A percentile compares a stretch with the other conserved stretches of the same genome.
Evolutionary conservation across 495 filamentous ascomycete genomes (phyloP).

Genomic region (Talaromyces nanjingensis): DNA sequence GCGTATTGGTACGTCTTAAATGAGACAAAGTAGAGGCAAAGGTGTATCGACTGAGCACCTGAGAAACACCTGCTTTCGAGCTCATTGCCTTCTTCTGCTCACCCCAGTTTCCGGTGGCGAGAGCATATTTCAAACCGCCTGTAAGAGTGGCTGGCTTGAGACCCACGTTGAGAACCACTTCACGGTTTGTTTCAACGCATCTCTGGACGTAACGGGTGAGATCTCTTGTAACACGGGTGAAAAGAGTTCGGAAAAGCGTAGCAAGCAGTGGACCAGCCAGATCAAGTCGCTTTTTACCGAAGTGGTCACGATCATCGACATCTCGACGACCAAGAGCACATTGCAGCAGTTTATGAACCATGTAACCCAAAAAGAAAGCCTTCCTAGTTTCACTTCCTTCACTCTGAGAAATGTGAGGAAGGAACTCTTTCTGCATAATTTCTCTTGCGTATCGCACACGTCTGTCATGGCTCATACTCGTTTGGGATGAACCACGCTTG

Average conservation of each 20-base stretch:
- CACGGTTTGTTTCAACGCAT: slow-evolving; percentile 78
- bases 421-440: slow-evolving; percentile 91
- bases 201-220: slow-evolving; percentile 83
- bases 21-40: slow-evolving; percentile 95
- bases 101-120: slow-evolving; percentile 99
- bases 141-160: slow-evolving; percentile 88
- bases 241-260: slow-evolving; percentile 82
- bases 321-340: slow-evolving; percentile 86
- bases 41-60: slow-evolving; percentile 96
- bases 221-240: slow-evolving; percentile 80
- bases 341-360: slow-evolving; percentile 91
- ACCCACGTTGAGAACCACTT: slow-evolving; percentile 83
- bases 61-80: slow-evolving; percentile 92
- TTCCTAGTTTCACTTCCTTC: slow-evolving; percentile 97
- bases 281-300: slow-evolving; percentile 97
- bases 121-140: slow-evolving; percentile 89
- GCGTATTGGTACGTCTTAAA: slow-evolving; percentile 93
- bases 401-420: slow-evolving; percentile 92
- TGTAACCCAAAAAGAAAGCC: slow-evolving; percentile 97
- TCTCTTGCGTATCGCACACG: slow-evolving; percentile 88
- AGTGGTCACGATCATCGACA: slow-evolving; percentile 95
- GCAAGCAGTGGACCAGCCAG: slow-evolving; percentile 90
- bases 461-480: slow-evolving; percentile 68
- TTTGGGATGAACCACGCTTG: slow-evolving; percentile 70
- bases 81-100: slow-evolving; percentile 96